Evolutionary conservation across 1,284 basidiomycete species (phyloP).

Genomic region (Cerrena zonata): DNA sequence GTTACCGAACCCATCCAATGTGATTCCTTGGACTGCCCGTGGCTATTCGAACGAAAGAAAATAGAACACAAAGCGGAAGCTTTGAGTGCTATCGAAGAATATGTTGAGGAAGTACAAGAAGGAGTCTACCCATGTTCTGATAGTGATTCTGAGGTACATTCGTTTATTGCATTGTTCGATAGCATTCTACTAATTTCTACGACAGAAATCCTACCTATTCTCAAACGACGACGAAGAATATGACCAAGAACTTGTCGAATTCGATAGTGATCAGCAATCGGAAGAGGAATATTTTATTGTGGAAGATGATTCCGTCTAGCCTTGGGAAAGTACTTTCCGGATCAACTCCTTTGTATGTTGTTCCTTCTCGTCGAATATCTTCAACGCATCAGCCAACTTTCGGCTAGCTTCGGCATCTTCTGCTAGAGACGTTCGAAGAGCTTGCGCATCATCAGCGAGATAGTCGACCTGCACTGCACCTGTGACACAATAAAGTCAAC

Average conservation of each 20-base stretch:
- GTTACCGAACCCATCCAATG: conserved; percentile 63
- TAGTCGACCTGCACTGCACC: conserved; percentile 24
- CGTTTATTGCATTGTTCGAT: no score
- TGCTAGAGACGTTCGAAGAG: conserved; percentile 31
- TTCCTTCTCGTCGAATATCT: conserved; percentile 41
- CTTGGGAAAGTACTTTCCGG: conserved; percentile 15
- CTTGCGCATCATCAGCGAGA: conserved; percentile 29
- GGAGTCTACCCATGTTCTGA: not conserved
- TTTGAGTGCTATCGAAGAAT: conserved; percentile 31
- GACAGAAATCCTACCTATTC: no score
- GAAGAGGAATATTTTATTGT: no score
- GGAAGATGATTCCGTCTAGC: no score
- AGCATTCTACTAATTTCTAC: no score
- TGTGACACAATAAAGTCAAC: not conserved
- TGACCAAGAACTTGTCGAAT: no score
- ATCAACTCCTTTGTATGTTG: conserved; percentile 34
- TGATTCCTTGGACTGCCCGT: conserved; percentile 79
- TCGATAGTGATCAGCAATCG: no score
- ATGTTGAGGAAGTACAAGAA: conserved; percentile 28
- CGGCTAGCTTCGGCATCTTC: conserved; percentile 35
- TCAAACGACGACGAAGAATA: no score
- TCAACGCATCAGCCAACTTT: conserved; percentile 40
- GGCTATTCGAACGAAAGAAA: conserved; percentile 70
- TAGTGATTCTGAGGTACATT: not conserved
- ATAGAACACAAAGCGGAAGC: conserved; percentile 54